Percentiles rank a stretch among this genome's conserved stretches.
phyloP scores from a whole-genome alignment of 805 yeast species.

The Teunomyces gatunensis region DNA sequence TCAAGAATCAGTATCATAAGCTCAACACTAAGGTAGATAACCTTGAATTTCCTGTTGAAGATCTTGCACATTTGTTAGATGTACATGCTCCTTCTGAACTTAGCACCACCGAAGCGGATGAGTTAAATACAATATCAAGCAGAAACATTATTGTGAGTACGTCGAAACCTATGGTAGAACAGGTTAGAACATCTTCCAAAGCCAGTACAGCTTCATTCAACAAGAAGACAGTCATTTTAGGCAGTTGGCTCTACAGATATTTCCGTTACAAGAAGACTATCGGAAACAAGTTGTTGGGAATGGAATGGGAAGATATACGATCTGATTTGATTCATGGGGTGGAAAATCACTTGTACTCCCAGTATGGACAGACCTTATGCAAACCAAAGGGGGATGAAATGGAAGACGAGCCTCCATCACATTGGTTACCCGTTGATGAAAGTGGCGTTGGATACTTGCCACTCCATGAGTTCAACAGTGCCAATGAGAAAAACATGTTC shows the following conservation, averaged over 20 bases:
- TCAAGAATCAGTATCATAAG: background rate
- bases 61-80: conserved; percentile 14
- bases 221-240: conserved; percentile 23
- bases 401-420: conserved; percentile 1
- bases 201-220: conserved; percentile 26
- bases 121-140: conserved; percentile 17
- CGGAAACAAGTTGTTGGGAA: conserved; percentile 34
- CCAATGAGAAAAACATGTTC: conserved; percentile 30
- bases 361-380: conserved; percentile 25
- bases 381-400: background rate
- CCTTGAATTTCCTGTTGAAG: conserved; percentile 22
- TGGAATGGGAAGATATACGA: conserved; percentile 45
- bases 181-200: conserved; percentile 23
- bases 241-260: conserved; percentile 31
- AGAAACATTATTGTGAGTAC: conserved; percentile 18
- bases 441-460: conserved; percentile 21
- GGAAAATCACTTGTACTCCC: conserved; percentile 34
- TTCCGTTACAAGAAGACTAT: conserved; percentile 36
- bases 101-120: conserved; percentile 13
- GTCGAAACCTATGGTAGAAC: conserved; percentile 27
- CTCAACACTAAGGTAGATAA: conserved; percentile 1
- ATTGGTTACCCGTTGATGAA: conserved; percentile 1
- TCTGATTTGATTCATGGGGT: conserved; percentile 36
- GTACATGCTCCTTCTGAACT: conserved; percentile 8
- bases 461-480: conserved; percentile 31